A percentile compares a stretch with the other conserved stretches of the same genome.
phyloP scores from a whole-genome alignment of 805 yeast genomes.

The Yarrowia osloensis region DNA sequence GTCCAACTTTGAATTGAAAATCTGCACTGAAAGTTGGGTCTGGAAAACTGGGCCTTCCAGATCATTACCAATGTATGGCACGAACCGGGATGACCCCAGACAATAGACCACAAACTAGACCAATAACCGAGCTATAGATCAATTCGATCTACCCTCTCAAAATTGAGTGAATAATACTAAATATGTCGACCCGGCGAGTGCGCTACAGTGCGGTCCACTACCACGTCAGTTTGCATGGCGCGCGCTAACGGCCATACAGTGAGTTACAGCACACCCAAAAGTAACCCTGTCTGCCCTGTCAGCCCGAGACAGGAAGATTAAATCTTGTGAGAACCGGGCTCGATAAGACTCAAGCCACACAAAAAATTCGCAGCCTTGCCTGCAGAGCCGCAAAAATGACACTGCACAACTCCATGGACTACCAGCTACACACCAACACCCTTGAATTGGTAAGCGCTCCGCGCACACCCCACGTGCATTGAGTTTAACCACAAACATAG shows the following conservation, averaged over 20 bases:
- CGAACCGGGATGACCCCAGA: too few relatives aligned
- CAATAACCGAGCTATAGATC: background rate
- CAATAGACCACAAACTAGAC: background rate
- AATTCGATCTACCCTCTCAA: background rate
- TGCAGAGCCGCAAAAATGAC: background rate
- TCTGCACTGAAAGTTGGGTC: background rate
- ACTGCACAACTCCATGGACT: background rate
- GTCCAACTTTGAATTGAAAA: background rate
- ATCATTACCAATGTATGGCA: too few relatives aligned
- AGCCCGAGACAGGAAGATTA: background rate
- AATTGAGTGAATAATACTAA: too few relatives aligned
- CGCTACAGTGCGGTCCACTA: background rate
- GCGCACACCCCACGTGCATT: conserved; percentile 11
- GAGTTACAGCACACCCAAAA: background rate
- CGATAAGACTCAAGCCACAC: conserved; percentile 17
- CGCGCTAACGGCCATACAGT: background rate
- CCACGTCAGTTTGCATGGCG: background rate
- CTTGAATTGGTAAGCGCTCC: background rate
- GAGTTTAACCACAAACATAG: conserved; percentile 24
- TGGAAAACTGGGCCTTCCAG: background rate
- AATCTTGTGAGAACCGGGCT: background rate
- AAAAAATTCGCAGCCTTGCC: background rate
- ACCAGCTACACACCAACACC: background rate
- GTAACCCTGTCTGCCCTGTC: background rate
- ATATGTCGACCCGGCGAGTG: background rate